Evolutionary conservation across 345 rosid genomes (phyloP).

Genomic region (Trapa bicornis): DNA sequence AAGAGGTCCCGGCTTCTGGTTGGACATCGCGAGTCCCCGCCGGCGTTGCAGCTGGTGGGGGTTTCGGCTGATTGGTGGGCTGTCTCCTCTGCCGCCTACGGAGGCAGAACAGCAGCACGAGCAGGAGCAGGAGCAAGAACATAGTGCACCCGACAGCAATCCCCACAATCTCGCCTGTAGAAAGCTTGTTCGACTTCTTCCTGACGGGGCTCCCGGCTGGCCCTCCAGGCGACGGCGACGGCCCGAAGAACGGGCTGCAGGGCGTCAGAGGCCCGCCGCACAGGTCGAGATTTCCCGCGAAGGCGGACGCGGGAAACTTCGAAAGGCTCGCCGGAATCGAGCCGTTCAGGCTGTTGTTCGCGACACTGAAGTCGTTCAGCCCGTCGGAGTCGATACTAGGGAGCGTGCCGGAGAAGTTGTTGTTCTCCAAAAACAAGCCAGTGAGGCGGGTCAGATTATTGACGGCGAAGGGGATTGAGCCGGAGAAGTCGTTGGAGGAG

Average conservation of each 20-base stretch:
- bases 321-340: slow-evolving; percentile 10
- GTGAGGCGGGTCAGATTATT: slow-evolving; percentile 53
- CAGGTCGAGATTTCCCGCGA: slow-evolving; percentile 13
- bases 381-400: slow-evolving; percentile 6
- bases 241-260: slow-evolving; percentile 9
- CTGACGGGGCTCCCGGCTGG: not conserved
- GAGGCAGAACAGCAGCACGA: slow-evolving; percentile 15
- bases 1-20: slow-evolving; percentile 46
- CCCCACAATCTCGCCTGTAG: slow-evolving; percentile 18
- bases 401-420: slow-evolving; percentile 55
- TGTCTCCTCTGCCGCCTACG: slow-evolving; percentile 14
- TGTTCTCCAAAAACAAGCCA: slow-evolving; percentile 42
- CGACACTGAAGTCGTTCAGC: slow-evolving; percentile 22
- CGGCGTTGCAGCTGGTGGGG: slow-evolving; percentile 2
- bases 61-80: slow-evolving; percentile 21
- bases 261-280: slow-evolving; percentile 7
- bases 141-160: slow-evolving; percentile 20
- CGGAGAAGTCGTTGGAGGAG: slow-evolving; percentile 61
- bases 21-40: slow-evolving; percentile 12
- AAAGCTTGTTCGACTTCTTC: slow-evolving; percentile 15
- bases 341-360: slow-evolving; percentile 39
- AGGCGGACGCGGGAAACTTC: slow-evolving; percentile 8
- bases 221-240: slow-evolving; percentile 3
- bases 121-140: slow-evolving; percentile 14
- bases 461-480: slow-evolving; percentile 54